Conservation (phyloP, 371 early-diverging fungal genomes). For the Nematocida major region DNA sequence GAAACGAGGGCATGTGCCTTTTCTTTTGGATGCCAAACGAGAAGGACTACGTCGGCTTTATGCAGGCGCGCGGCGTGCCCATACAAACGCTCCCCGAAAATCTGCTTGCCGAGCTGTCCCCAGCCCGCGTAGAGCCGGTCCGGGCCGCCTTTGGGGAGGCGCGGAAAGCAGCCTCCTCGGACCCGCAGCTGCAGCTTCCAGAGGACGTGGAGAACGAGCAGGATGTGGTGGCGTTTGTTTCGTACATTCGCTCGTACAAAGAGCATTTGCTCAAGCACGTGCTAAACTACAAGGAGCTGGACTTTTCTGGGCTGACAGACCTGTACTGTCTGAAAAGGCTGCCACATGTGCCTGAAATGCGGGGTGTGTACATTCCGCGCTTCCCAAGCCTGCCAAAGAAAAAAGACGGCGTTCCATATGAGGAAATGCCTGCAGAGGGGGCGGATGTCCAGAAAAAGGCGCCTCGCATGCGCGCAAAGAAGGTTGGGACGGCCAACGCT, state of each 20-base stretch:
- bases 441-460: too few species aligned
- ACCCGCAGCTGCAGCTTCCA: background rate
- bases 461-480: too few species aligned
- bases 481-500: too few species aligned
- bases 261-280: slow-evolving; percentile 61
- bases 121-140: background rate
- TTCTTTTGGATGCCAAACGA: slow-evolving; percentile 61
- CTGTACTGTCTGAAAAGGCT: slow-evolving; percentile 55
- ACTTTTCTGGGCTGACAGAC: slow-evolving; percentile 53
- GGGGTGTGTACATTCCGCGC: slow-evolving; percentile 45
- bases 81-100: background rate
- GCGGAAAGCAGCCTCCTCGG: background rate
- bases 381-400: slow-evolving; percentile 31
- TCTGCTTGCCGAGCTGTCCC: background rate
- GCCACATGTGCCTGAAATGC: slow-evolving; percentile 59
- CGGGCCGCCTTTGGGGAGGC: background rate
- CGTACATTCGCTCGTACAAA: slow-evolving; percentile 64
- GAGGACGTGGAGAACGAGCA: slow-evolving; percentile 12
- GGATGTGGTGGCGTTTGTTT: slow-evolving; percentile 61
- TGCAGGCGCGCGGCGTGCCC: slow-evolving; percentile 40
- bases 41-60: slow-evolving; percentile 52
- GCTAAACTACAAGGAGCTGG: slow-evolving; percentile 60
- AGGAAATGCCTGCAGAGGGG: background rate
- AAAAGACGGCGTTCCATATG: background rate
- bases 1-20: slow-evolving; percentile 75